Conservation (phyloP, 768 basidiomycete species). For the Lactarius vividus region DNA sequence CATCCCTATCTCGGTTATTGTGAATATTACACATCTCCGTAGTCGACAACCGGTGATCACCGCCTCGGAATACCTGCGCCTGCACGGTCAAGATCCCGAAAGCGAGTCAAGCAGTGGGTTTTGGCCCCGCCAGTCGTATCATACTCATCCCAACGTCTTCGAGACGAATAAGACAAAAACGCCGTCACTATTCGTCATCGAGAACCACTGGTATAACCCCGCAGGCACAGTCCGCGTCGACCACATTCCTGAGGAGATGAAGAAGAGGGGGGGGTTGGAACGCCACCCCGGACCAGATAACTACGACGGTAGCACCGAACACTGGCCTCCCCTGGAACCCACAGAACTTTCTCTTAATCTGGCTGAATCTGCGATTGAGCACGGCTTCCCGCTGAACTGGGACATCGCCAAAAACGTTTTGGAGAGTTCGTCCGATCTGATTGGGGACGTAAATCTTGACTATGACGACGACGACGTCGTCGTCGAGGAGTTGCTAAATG, state of each 20-base stretch:
- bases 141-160: constrained; percentile 33
- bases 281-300: constrained; percentile 20
- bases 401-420: not conserved
- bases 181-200: constrained; percentile 37
- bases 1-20: constrained; percentile 39
- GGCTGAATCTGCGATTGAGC: not conserved
- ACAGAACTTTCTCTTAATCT: constrained; percentile 2
- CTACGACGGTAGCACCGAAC: constrained; percentile 17
- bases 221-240: constrained; percentile 40
- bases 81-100: constrained; percentile 38
- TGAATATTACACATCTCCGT: constrained; percentile 44
- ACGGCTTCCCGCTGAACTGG: constrained; percentile 6
- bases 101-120: constrained; percentile 40
- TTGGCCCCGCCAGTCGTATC: constrained; percentile 39
- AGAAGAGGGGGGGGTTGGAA: constrained; percentile 36
- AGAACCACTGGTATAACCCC: constrained; percentile 43
- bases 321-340: constrained; percentile 9
- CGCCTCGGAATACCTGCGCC: constrained; percentile 42
- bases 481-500: constrained; percentile 36
- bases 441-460: constrained; percentile 21
- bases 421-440: not conserved
- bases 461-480: constrained; percentile 34
- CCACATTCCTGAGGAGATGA: constrained; percentile 35
- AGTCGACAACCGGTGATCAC: constrained; percentile 39
- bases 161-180: constrained; percentile 24